Percentiles rank a stretch among this genome's conserved stretches.
These are phyloP conservation scores for Saturnispora hagleri DNA, from an alignment of 805 yeast species.

Conservation along the genomic window DNA sequence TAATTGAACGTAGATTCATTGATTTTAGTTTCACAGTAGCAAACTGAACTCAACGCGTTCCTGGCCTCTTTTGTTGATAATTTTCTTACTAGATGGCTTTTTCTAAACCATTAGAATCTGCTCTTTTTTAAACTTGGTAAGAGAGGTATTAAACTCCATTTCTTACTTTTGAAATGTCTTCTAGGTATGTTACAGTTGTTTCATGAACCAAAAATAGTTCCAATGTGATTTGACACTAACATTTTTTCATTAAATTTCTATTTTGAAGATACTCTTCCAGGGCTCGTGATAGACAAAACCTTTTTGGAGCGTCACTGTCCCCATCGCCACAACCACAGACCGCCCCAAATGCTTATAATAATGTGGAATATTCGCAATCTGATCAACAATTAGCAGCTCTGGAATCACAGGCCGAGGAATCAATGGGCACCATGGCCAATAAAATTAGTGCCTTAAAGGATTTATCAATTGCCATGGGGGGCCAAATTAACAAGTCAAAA, in stretches of 20 bases:
- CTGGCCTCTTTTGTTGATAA: background rate
- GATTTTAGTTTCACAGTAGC: background rate
- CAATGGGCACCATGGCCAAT: slow-evolving; percentile 42
- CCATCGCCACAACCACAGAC: slow-evolving; percentile 18
- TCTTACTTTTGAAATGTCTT: slow-evolving; percentile 10
- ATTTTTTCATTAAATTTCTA: background rate
- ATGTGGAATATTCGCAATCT: slow-evolving; percentile 29
- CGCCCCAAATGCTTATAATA: slow-evolving; percentile 35
- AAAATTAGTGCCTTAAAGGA: slow-evolving; percentile 48
- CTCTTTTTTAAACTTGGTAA: background rate
- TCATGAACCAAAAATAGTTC: background rate
- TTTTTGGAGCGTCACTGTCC: slow-evolving; percentile 5
- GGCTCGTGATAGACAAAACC: slow-evolving; percentile 7
- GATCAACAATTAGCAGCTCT: slow-evolving; percentile 48
- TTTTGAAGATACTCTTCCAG: slow-evolving; percentile 4
- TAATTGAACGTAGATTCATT: slow-evolving; percentile 25
- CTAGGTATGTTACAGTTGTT: slow-evolving; percentile 13
- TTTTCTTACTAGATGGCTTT: background rate
- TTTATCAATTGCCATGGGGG: slow-evolving; percentile 51
- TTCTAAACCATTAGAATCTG: background rate
- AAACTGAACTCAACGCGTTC: background rate
- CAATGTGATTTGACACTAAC: background rate
- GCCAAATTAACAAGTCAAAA: slow-evolving; percentile 40
- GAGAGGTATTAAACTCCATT: background rate
- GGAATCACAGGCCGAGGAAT: slow-evolving; percentile 60